Base-by-base conservation (phyloP, 1,284 basidiomycete species). In the Quambalaria eucalypti region DNA sequence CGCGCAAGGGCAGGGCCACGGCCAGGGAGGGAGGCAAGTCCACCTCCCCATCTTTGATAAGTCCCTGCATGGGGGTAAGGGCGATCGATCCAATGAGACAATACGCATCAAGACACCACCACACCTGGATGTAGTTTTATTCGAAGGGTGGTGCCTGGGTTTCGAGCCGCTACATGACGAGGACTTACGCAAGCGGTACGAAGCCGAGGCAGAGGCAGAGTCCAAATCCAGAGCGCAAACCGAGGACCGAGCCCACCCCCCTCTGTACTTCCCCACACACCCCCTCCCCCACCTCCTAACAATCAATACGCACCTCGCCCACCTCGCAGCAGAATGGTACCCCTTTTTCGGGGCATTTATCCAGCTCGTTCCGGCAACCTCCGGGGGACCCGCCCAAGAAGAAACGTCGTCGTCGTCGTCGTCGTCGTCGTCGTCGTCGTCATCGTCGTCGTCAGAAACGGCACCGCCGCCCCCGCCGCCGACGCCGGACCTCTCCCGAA, bases 1-100 rank as follows among this genome's bases (percentile, higher is more conserved):
- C n/a, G n/a, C n/a, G n/a, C n/a, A n/a, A n/a, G n/a, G n/a, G n/a
- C n/a, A n/a, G n/a, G 47, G 16, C 16, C n/a, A 14, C 21, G 23
- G 50, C n/a, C n/a, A 30, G 6, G 39, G 50, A 0, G 48, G 51
- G 6, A 50, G 48, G 5, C n/a, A 9, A n/a, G 79, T 88, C 8
- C 77, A 81, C 30, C 74, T 92, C 16, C 92, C 92, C 0, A 78
- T 82, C 25, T 97, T 91, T 69, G 90, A 96, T 69, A 97, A 97
- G 79, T 87, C 85, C 61, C 73, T 85, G 38, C 83, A 82, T 66
- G 76, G 76, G 38, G 91, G 91, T 0, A 81, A 87, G 73, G 92
- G 92, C 0, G 92, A 97, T 74, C 83, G 92, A 5, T 73, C 79
- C 6, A 78, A 79, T 30, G 77, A 69, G 60, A 80, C 81, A 0